Conservation (phyloP, 2,329 filamentous ascomycete genomes). For the Alternaria sp. region DNA sequence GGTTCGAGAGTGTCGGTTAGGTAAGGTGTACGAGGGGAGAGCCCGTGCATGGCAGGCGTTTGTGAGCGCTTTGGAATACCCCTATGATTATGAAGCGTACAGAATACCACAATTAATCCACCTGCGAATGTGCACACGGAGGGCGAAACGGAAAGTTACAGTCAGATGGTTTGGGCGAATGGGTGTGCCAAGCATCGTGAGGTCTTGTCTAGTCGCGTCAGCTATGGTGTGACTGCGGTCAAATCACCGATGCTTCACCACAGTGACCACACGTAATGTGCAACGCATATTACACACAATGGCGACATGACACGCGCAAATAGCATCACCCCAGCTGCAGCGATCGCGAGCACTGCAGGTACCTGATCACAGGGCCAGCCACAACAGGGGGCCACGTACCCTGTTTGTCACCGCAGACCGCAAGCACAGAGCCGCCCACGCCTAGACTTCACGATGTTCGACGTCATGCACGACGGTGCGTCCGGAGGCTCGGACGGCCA, state of each 20-base stretch:
- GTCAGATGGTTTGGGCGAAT: neutral
- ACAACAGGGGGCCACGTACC: conserved; percentile 8
- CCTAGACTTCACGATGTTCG: conserved; percentile 44
- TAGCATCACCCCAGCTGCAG: neutral
- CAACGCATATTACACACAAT: conserved; percentile 28
- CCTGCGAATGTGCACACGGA: conserved; percentile 1
- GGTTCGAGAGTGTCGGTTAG: conserved; percentile 14
- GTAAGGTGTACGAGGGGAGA: conserved; percentile 24
- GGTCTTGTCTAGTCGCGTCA: conserved; percentile 19
- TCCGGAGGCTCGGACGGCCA: neutral
- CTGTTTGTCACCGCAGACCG: conserved; percentile 8
- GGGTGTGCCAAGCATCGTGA: conserved; percentile 43
- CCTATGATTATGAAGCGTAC: conserved; percentile 36
- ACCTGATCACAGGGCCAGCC: conserved; percentile 14
- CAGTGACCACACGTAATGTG: conserved; percentile 26
- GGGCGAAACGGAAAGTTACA: neutral
- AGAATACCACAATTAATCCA: conserved; percentile 18
- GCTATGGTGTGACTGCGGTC: conserved; percentile 25
- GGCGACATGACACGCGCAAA: conserved; percentile 23
- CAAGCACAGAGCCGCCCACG: conserved; percentile 15
- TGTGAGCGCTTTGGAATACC: conserved; percentile 43
- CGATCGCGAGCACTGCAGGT: conserved; percentile 12
- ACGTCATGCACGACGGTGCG: conserved; percentile 39
- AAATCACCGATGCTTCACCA: conserved; percentile 1
- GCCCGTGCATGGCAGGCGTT: conserved; percentile 44